A percentile compares a stretch with the other conserved stretches of the same genome.
Conservation (phyloP, 495 filamentous ascomycete species). For the Penicillium coffeae region DNA sequence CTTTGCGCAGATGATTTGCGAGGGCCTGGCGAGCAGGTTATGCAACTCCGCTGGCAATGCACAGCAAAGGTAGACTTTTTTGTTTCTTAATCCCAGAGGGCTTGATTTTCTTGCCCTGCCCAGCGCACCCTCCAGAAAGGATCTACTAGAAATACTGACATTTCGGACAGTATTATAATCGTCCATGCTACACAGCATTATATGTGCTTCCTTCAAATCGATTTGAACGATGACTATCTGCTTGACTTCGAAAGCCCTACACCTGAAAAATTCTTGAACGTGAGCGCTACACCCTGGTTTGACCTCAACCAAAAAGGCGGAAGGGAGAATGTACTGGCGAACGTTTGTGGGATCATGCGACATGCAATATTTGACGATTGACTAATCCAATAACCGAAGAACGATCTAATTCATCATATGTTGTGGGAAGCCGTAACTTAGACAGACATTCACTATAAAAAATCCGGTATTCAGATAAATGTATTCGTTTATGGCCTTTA, state of each 20-base stretch:
- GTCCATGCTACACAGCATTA: constrained; percentile 19
- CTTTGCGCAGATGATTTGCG: constrained; percentile 16
- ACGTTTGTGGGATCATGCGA: constrained; percentile 17
- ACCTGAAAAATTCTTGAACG: constrained; percentile 5
- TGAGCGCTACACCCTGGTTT: constrained; percentile 16
- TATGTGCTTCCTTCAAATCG: constrained; percentile 19
- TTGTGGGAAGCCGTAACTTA: too few relatives aligned
- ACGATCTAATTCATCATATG: too few relatives aligned
- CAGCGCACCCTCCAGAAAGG: neutral
- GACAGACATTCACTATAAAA: too few relatives aligned
- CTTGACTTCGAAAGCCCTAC: constrained; percentile 4
- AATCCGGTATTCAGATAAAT: too few relatives aligned
- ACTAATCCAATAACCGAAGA: too few relatives aligned
- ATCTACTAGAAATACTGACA: neutral
- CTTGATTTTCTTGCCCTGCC: neutral
- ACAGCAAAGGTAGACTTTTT: neutral
- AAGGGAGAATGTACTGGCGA: constrained; percentile 6
- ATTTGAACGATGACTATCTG: constrained; percentile 13
- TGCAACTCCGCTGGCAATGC: neutral
- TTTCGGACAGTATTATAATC: constrained; percentile 8
- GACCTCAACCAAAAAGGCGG: constrained; percentile 6
- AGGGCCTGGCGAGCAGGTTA: constrained; percentile 14
- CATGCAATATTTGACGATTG: neutral
- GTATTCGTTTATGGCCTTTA: too few relatives aligned
- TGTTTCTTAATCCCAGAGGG: neutral